Evolutionary conservation across 495 filamentous ascomycete species (phyloP).

Genomic region (Penicillium goetzii): DNA sequence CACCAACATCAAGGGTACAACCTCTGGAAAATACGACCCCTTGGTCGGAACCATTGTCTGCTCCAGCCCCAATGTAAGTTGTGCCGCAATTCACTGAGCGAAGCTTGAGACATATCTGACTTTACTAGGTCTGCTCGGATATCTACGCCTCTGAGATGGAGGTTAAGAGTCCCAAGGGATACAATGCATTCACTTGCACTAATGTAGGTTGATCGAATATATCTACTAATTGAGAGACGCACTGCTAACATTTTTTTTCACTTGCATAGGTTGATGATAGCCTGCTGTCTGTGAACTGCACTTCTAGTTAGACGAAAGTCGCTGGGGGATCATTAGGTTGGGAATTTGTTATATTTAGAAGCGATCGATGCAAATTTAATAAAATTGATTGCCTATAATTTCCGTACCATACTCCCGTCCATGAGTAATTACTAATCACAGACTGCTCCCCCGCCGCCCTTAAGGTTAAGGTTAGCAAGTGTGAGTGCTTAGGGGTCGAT

Average conservation of each 20-base stretch:
- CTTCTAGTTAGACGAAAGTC: constrained; percentile 20
- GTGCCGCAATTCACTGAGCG: neutral
- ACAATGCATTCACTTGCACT: constrained; percentile 54
- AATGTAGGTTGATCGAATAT: constrained; percentile 45
- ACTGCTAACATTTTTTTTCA: neutral
- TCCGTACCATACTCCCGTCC: no score
- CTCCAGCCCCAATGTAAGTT: constrained; percentile 51
- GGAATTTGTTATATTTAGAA: constrained; percentile 3
- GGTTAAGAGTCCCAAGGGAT: constrained; percentile 55
- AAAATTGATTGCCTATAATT: neutral
- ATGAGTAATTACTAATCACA: no score
- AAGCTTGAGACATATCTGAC: constrained; percentile 5
- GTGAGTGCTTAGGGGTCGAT: no score
- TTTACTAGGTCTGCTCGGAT: constrained; percentile 51
- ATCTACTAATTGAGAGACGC: neutral
- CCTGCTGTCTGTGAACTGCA: constrained; percentile 50
- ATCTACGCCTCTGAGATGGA: constrained; percentile 56
- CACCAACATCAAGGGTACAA: constrained; percentile 58
- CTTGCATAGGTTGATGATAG: constrained; percentile 38
- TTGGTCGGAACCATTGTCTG: constrained; percentile 61
- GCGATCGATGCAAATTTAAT: neutral
- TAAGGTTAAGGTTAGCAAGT: no score
- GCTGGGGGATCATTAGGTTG: neutral
- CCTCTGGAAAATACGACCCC: constrained; percentile 54
- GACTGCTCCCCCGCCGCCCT: no score